Evolutionary conservation across 23 red algal species (phyloP).

Genomic region (Rhodosorus marinus): DNA sequence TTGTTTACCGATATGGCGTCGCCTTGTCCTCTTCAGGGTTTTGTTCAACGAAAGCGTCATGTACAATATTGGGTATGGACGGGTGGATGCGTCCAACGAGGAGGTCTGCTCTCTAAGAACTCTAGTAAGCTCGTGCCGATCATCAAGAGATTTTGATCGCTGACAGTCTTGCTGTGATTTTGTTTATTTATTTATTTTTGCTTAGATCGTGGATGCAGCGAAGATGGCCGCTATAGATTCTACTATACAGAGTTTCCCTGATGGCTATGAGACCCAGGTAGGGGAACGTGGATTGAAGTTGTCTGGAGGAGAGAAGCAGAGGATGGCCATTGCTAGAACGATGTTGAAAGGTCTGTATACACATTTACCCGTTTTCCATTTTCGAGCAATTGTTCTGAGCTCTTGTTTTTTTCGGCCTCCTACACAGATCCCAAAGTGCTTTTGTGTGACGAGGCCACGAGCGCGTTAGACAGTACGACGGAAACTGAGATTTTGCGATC

Average conservation of each 20-base stretch:
- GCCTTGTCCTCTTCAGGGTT: too few species aligned
- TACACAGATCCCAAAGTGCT: conserved; percentile 38
- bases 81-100: conserved; percentile 11
- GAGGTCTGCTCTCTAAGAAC: conserved; percentile 41
- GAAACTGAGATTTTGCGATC: conserved; percentile 57
- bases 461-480: conserved; percentile 65
- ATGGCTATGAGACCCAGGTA: conserved; percentile 66
- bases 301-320: conserved; percentile 79
- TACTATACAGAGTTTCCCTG: conserved; percentile 35
- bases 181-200: too few species aligned
- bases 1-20: too few species aligned
- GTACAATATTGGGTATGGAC: conserved; percentile 93
- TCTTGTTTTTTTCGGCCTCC: too few species aligned
- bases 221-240: conserved; percentile 47
- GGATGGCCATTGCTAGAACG: conserved; percentile 65
- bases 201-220: conserved; percentile 44
- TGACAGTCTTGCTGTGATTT: too few species aligned
- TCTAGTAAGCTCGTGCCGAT: too few species aligned
- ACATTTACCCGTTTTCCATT: too few species aligned
- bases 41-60: conserved; percentile 77
- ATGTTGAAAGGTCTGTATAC: conserved; percentile 70
- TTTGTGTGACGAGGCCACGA: conserved; percentile 69
- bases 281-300: conserved; percentile 74
- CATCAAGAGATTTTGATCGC: too few species aligned
- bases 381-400: too few species aligned